phyloP scores from a whole-genome alignment of 2,329 filamentous ascomycete genomes.

The Aspergillus sp. region DNA sequence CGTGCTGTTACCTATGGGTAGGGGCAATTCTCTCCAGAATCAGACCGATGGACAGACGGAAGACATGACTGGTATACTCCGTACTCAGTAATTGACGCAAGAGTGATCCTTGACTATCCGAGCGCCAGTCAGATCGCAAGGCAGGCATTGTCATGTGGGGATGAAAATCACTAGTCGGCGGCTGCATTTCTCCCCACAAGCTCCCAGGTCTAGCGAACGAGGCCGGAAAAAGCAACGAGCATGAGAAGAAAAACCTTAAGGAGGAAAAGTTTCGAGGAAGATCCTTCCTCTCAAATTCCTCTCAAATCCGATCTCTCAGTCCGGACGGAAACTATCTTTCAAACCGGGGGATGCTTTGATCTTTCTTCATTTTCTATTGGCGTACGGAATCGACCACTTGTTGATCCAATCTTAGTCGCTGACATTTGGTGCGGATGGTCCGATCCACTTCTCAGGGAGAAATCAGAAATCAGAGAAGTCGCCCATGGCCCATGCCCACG shows the following conservation, averaged over 20 bases:
- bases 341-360: not conserved
- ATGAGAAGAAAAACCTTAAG: slow-evolving; percentile 5
- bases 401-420: not conserved
- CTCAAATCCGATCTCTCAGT: slow-evolving; percentile 1
- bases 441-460: not conserved
- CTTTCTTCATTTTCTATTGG: not conserved
- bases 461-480: not conserved
- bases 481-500: not conserved
- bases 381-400: not conserved
- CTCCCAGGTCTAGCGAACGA: slow-evolving; percentile 4
- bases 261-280: not conserved
- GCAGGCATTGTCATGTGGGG: slow-evolving; percentile 15
- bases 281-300: not conserved
- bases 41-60: not conserved
- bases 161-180: slow-evolving; percentile 10
- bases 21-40: not conserved
- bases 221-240: slow-evolving; percentile 7
- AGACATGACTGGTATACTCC: not conserved
- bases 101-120: not conserved
- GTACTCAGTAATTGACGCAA: not conserved
- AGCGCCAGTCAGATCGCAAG: not conserved
- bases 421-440: not conserved
- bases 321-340: slow-evolving; percentile 1
- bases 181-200: slow-evolving; percentile 12
- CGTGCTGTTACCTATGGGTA: no score